These are phyloP conservation scores for Lepidium didymum DNA, from an alignment of 345 rosid genomes.

Conservation along the genomic window DNA sequence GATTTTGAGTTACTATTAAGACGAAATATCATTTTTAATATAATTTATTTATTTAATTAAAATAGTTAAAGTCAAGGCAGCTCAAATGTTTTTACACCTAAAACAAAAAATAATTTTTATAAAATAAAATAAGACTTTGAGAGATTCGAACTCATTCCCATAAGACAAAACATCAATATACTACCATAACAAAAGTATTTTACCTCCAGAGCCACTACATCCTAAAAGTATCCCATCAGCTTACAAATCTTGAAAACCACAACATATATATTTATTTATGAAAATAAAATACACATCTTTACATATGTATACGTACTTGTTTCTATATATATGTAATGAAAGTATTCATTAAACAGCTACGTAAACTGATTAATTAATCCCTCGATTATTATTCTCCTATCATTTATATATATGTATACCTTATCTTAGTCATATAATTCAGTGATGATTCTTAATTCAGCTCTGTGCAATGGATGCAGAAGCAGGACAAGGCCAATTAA, in stretches of 20 bases:
- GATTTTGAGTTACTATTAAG: no score
- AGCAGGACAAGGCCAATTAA: conserved; percentile 43
- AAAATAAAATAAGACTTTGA: no score
- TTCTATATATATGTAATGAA: not conserved
- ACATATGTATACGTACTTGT: not conserved
- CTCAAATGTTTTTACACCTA: no score
- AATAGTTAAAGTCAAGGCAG: no score
- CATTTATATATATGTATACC: not conserved
- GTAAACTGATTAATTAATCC: not conserved
- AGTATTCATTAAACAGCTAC: not conserved
- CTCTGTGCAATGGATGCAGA: conserved; percentile 8
- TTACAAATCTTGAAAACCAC: not conserved
- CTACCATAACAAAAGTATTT: no score
- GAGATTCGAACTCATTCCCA: no score
- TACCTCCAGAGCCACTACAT: no score
- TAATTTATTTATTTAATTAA: not conserved
- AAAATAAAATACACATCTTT: not conserved
- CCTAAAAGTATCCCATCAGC: not conserved
- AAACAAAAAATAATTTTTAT: no score
- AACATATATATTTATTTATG: not conserved
- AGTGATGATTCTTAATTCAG: not conserved
- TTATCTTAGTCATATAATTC: not conserved
- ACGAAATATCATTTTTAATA: no score
- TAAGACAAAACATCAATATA: no score
- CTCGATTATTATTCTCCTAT: not conserved